Evolutionary conservation across 306 rosid species (phyloP), one percentile per base, ranked within the genome.

Genomic region (Acacia crassicarpa): DNA sequence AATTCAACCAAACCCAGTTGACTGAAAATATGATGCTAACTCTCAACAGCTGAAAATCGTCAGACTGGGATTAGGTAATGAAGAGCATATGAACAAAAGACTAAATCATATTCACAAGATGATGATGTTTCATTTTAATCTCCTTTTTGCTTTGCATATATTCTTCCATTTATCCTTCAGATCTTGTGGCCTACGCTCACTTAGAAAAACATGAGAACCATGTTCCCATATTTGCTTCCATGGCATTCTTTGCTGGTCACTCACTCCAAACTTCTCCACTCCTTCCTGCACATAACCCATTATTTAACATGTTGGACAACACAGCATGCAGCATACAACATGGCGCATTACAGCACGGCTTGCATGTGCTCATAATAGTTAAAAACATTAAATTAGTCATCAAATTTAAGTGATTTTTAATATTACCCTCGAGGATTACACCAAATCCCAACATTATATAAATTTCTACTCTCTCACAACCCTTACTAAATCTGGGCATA

Each of bases 101-200:
- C 59, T 32, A 46, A 20, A 6, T 53, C 59, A 53, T 20, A 54
- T 54, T 45, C n/a, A 51, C 41, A 67, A 49, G 30, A 80, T 71
- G 40, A 27, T 27, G 66, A 41, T 56, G 25, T 72, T 73, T 62
- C 84, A 78, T 70, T 80, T 85, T 70, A 9, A 23, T 71, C 83
- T 87, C 3, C 75, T 30, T 23, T 56, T 62, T 51, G 86, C 48
- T 62, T 77, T 88, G 87, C 89, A 84, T 80, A 89, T 65, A 82
- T 86, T 89, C 86, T 84, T 91, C 95, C 95, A 93, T 82, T 91
- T 89, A 76, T 91, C 90, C 83, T 89, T 88, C 32, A 62, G 35
- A 62, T 89, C 92, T 61, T 19, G 41, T 33, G 92, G 38, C 27
- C 86, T 89, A 5, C 91, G 91, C 32, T 67, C 74, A 56, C 59